Base-by-base conservation (phyloP, 2,329 filamentous ascomycete genomes). In the Orbilia blumenaviensis region DNA sequence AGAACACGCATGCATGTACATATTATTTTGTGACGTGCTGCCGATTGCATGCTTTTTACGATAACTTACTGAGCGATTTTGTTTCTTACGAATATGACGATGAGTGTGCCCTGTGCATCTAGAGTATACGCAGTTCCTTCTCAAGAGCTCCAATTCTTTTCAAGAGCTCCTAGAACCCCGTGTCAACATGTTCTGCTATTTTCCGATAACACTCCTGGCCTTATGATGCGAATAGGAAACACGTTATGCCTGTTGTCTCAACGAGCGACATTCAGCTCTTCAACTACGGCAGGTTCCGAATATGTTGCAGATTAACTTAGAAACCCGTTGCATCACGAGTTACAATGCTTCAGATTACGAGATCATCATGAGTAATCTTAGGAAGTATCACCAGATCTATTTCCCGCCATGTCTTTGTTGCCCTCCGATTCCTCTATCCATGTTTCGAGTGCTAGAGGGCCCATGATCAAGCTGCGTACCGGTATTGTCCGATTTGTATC, bases 1-100 rank as follows among this genome's bases (percentile, higher is more conserved):
- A 25, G 50, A 48, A 60, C 18, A 38, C 16, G 29, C 46, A 41
- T 60, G 27, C 18, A 27, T 46, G 42, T 23, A 86, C 86, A 9
- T 88, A 66, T 90, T 86, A 88, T 88, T 90, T 5, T 84, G 80
- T 89, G 86, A 78, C 89, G 83, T 79, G 84, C 85, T 84, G 80
- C 89, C 86, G 77, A 89, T 83, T 79, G 84, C 83, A 77, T 82
- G 83, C 66, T 83, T 84, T 82, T 34, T 52, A 32, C 18, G 48
- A 16, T 27, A 84, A 84, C 8, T 84, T 83, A 1, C 85, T 85
- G 23, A 84, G 82, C 69, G 85, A 82, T 16, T 83, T 84, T 44
- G n/a, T 38, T 84, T 82, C 72, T 85, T 83, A 46, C 18, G 42
- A 46, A 12, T 16, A 56, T 54, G 12, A 34, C 16, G 52, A 54